These are phyloP conservation scores for Chaetomium cochliodes DNA, from an alignment of 495 filamentous ascomycete species.

Conservation along the genomic window DNA sequence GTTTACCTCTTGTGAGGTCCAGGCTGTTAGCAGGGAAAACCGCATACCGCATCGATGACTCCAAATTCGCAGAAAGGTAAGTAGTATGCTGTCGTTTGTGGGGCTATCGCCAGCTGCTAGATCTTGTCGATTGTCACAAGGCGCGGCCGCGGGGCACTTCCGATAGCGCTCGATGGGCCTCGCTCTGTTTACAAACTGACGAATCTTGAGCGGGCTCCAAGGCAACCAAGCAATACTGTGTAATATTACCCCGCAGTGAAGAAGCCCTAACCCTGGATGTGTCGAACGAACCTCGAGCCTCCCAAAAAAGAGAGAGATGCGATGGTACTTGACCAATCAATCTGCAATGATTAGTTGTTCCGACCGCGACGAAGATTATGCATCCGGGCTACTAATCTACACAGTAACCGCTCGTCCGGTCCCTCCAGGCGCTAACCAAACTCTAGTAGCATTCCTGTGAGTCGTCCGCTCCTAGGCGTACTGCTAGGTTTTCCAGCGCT, in stretches of 20 bases:
- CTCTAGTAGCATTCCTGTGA: no score
- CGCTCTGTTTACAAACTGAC: conserved; percentile 2
- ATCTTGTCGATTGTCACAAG: neutral
- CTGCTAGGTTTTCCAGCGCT: no score
- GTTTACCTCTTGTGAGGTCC: conserved; percentile 9
- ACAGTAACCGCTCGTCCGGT: no score
- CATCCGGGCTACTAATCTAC: no score
- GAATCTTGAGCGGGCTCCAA: neutral
- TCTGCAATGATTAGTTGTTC: no score
- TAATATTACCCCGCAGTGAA: neutral
- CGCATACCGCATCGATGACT: conserved; percentile 1
- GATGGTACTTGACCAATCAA: no score
- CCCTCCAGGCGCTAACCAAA: no score
- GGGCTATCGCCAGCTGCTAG: neutral
- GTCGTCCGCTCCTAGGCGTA: no score
- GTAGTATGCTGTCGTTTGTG: neutral
- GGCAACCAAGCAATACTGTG: neutral
- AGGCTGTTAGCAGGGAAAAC: neutral
- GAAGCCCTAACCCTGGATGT: neutral
- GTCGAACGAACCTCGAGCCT: no score
- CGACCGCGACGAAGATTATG: no score
- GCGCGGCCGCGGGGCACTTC: neutral
- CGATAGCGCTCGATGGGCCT: neutral
- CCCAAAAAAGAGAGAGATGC: no score
- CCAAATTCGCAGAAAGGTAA: neutral